Evolutionary conservation across 495 filamentous ascomycete species (phyloP).

Genomic region (Hyphodiscus hymeniophilus): DNA sequence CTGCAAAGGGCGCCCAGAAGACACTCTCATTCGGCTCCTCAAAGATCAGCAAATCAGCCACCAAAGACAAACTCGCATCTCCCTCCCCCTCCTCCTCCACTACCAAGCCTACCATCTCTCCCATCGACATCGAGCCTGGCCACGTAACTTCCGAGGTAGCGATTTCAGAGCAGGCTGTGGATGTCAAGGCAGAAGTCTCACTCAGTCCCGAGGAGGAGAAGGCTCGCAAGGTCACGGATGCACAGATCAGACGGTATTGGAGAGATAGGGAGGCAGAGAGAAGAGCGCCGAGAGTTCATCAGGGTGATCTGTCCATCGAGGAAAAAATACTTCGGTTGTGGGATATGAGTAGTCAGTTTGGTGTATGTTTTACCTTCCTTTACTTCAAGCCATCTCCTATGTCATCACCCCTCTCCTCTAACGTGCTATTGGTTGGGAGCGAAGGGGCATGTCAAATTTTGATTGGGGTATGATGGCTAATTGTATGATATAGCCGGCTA

Average conservation of each 20-base stretch:
- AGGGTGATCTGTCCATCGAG: slow-evolving; percentile 55
- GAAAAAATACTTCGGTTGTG: slow-evolving; percentile 87
- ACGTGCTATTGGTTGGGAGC: not conserved
- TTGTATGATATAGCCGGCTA: slow-evolving; percentile 58
- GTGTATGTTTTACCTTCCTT: slow-evolving; percentile 49
- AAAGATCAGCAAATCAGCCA: slow-evolving; percentile 65
- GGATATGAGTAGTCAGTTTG: slow-evolving; percentile 81
- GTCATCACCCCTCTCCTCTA: not conserved
- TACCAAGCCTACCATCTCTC: not conserved
- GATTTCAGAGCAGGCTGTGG: slow-evolving; percentile 16
- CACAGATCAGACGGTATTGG: slow-evolving; percentile 69
- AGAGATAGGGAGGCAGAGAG: slow-evolving; percentile 51
- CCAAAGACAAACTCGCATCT: slow-evolving; percentile 33
- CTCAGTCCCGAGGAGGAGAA: slow-evolving; percentile 31
- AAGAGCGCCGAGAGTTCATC: slow-evolving; percentile 56
- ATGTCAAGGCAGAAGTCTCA: slow-evolving; percentile 30
- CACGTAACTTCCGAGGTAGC: slow-evolving; percentile 18
- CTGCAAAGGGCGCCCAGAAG: slow-evolving; percentile 44
- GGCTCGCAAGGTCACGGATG: slow-evolving; percentile 52
- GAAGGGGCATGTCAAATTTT: not conserved
- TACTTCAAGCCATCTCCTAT: not conserved
- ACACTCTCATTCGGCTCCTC: slow-evolving; percentile 68
- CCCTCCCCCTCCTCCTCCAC: slow-evolving; percentile 26
- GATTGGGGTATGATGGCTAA: not conserved
- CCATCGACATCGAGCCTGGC: slow-evolving; percentile 4